Percentiles rank a stretch among this genome's conserved stretches.
Evolutionary conservation across 495 filamentous ascomycete species (phyloP).

Genomic region (Aspergillus funiculosus): DNA sequence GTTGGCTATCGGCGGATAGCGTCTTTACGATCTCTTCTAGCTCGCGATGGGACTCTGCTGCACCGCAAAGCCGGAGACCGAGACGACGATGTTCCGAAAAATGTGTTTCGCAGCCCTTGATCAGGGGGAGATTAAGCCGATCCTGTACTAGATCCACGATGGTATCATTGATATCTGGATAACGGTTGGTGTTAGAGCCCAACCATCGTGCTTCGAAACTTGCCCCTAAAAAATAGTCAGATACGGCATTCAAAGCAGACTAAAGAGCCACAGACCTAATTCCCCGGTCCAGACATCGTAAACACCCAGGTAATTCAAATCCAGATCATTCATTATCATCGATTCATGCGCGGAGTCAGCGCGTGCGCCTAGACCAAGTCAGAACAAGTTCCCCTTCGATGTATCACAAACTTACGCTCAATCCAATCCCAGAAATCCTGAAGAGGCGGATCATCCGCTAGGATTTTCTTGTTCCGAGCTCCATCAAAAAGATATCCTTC

Average conservation of each 20-base stretch:
- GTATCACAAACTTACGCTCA: conserved; percentile 45
- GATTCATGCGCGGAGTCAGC: conserved; percentile 57
- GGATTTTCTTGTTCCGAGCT: conserved; percentile 57
- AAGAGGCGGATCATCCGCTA: conserved; percentile 67
- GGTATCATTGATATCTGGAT: conserved; percentile 40
- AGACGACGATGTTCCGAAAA: conserved; percentile 70
- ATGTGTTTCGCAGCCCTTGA: conserved; percentile 51
- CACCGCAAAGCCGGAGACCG: conserved; percentile 73
- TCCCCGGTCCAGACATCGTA: conserved; percentile 72
- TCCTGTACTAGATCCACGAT: conserved; percentile 45
- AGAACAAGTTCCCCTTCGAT: background rate
- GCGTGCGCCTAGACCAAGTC: conserved; percentile 52
- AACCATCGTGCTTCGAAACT: conserved; percentile 31
- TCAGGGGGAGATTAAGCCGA: conserved; percentile 42
- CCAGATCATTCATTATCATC: conserved; percentile 69
- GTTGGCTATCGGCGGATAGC: conserved; percentile 53
- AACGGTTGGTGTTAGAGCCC: conserved; percentile 14
- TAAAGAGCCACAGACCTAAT: conserved; percentile 45
- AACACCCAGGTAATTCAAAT: conserved; percentile 83
- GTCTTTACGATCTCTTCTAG: conserved; percentile 57
- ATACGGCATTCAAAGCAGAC: background rate
- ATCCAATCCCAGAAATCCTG: conserved; percentile 75
- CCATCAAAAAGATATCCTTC: conserved; percentile 79
- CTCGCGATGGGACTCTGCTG: conserved; percentile 56
- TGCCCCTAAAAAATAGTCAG: conserved; percentile 27